phyloP scores from a whole-genome alignment of 2,329 filamentous ascomycete genomes.

The Penicillium psychrosexuale region DNA sequence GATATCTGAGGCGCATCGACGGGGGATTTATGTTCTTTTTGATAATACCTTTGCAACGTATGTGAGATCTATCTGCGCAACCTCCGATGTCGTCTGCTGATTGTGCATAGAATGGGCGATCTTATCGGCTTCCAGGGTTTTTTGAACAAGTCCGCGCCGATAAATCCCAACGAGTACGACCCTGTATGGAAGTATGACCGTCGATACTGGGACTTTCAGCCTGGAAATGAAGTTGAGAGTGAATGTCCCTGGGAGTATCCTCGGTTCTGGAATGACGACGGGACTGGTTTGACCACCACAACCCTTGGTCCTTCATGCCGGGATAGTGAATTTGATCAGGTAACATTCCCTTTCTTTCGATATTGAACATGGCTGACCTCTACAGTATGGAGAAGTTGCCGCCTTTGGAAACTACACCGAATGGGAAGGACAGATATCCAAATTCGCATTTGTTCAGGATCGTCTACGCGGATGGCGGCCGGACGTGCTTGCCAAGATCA shows the following conservation, averaged over 20 bases:
- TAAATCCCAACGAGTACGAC: conserved; percentile 50
- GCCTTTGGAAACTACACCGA: conserved; percentile 62
- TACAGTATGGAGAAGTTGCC: conserved; percentile 59
- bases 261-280: conserved; percentile 58
- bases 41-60: conserved; percentile 65
- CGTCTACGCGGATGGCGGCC: conserved; percentile 63
- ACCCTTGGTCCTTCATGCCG: conserved; percentile 53
- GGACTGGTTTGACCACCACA: conserved; percentile 47
- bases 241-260: conserved; percentile 58
- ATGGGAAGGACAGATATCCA: conserved; percentile 62
- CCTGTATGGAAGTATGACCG: conserved; percentile 57
- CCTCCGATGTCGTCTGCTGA: neutral
- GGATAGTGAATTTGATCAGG: conserved; percentile 61
- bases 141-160: conserved; percentile 55
- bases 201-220: conserved; percentile 57
- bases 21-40: conserved; percentile 63
- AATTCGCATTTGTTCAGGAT: conserved; percentile 66
- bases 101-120: conserved; percentile 49
- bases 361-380: neutral
- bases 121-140: conserved; percentile 61
- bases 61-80: conserved; percentile 20
- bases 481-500: conserved; percentile 55
- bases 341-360: neutral
- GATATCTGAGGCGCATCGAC: conserved; percentile 58
- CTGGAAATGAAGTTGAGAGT: conserved; percentile 52